Base-by-base conservation (phyloP, 2,329 filamentous ascomycete species). In the Ophiostoma australiae region DNA sequence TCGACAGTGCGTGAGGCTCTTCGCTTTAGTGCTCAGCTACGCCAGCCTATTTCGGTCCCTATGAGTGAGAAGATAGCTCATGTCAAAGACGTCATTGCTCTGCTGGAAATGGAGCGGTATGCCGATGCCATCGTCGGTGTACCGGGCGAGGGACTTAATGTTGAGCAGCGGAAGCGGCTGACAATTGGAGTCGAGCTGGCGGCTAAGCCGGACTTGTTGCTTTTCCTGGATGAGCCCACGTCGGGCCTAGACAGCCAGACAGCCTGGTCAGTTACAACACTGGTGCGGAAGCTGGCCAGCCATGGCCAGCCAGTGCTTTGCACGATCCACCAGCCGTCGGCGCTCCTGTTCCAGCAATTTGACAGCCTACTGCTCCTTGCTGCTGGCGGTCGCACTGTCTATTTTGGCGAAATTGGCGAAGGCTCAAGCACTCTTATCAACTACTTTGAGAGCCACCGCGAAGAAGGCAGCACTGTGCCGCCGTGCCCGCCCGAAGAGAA, bases 121-220 rank as follows among this genome's bases (percentile, higher is more conserved):
- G 93, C 94, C 17, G 93, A 97, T 78, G 94, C 94, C 20, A 85
- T 97, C 65, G 92, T 97, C 70, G 94, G 94, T 84, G 90, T 96
- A 35, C 92, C 92, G 6, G 93, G 94, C 73, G 92, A 95, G 83
- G 93, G 92, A 80, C 85, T 92, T 52, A 92, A 92, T 77, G 86
- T 89, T 20, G 88, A 90, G 76, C 88, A 90, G 79, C 83, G 87
- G 68, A 90, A 90, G 80, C 91, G 93, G 76, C 85, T 97, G 7
- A 97, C 94, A 0, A 74, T 98, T 74, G 94, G 93, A 80, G 94
- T 98, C n/a, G 94, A 98, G 79, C 86, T 98, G 31, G 94, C 93
- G 61, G 94, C 94, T 6, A 97, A 95, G 82, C 94, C 94, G 6
- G 82, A 83, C 70, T 80, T 89, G 0, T 79, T 88, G 0, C 82